phyloP scores from a whole-genome alignment of 352 stramenopile genomes.

The Phytophthora tubulina region DNA sequence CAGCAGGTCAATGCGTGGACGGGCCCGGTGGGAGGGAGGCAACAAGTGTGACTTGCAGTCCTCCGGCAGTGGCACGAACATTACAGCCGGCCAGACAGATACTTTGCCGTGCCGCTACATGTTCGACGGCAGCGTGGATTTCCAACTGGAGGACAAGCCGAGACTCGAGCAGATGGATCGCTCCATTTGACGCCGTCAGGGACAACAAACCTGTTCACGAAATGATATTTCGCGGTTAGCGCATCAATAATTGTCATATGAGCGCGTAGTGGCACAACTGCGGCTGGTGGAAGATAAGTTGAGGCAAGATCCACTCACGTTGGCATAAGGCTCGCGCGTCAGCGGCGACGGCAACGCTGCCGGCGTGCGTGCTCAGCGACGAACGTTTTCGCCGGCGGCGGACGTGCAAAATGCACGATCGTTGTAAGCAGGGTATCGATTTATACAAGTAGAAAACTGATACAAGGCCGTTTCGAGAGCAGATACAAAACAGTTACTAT shows the following conservation, averaged over 20 bases:
- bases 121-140: slow-evolving; percentile 1
- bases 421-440: slow-evolving; percentile 1
- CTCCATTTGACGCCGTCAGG: slow-evolving; percentile 1
- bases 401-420: not conserved
- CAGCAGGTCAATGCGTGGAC: slow-evolving; percentile 36
- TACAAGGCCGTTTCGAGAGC: not conserved
- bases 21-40: slow-evolving; percentile 26
- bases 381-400: not conserved
- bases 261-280: slow-evolving; percentile 12
- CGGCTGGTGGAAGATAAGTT: slow-evolving; percentile 36
- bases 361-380: slow-evolving; percentile 22
- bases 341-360: slow-evolving; percentile 11
- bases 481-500: slow-evolving; percentile 20
- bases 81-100: slow-evolving; percentile 32
- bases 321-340: slow-evolving; percentile 23
- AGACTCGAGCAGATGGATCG: slow-evolving; percentile 7
- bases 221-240: slow-evolving; percentile 11
- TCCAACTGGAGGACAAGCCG: slow-evolving; percentile 3
- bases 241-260: slow-evolving; percentile 13
- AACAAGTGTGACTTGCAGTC: slow-evolving; percentile 14
- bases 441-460: not conserved
- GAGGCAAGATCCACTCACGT: slow-evolving; percentile 24
- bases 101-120: slow-evolving; percentile 19
- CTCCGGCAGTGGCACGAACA: slow-evolving; percentile 1
- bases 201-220: slow-evolving; percentile 22